These are phyloP conservation scores for Oryza rufipogon DNA, from an alignment of 176 grass and related monocot genomes.

Conservation along the genomic window DNA sequence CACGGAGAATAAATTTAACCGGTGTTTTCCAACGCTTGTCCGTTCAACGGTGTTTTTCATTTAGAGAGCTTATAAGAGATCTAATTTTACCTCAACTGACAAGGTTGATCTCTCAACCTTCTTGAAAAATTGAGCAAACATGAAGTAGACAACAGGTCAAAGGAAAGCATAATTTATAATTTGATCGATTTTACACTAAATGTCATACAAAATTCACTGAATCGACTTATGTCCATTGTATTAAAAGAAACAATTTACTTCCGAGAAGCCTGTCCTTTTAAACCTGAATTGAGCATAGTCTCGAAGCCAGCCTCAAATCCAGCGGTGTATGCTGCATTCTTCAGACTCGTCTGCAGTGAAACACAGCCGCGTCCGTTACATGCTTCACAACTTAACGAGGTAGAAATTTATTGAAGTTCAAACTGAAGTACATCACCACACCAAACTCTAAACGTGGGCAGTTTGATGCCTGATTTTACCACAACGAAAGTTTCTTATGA, in stretches of 20 bases:
- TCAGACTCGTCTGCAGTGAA: constrained; percentile 73
- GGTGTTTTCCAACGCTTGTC: background rate
- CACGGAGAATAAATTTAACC: background rate
- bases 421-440: constrained; percentile 22
- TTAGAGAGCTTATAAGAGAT: background rate
- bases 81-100: background rate
- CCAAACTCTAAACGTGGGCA: background rate
- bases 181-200: background rate
- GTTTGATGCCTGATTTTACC: no score
- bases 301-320: constrained; percentile 69
- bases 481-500: background rate
- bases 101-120: background rate
- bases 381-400: background rate
- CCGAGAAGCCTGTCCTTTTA: constrained; percentile 26
- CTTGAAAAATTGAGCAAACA: background rate
- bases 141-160: background rate
- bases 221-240: background rate
- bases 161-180: background rate
- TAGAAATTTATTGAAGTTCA: background rate
- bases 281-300: constrained; percentile 47
- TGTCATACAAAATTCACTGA: constrained; percentile 22
- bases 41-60: background rate
- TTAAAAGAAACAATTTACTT: constrained; percentile 43
- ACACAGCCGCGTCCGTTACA: constrained; percentile 7
- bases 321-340: constrained; percentile 65